Percentiles rank a stretch among this genome's conserved stretches.
These are phyloP conservation scores for Calonectria honghensis DNA, from an alignment of 2,329 filamentous ascomycete species.

Conservation along the genomic window DNA sequence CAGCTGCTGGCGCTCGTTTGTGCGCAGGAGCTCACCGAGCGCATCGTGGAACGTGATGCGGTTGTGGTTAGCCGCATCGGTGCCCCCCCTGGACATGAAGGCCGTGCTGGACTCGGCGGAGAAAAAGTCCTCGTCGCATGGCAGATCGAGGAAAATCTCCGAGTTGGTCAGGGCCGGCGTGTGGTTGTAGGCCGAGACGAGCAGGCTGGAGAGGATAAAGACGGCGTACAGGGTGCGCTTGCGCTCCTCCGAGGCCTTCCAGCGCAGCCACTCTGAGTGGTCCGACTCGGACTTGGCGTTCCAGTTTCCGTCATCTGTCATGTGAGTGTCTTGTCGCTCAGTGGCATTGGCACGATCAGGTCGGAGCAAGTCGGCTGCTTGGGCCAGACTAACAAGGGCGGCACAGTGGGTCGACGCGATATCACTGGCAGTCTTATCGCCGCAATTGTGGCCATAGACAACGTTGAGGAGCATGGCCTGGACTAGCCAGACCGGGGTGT, in stretches of 20 bases:
- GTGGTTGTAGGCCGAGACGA: conserved; percentile 95
- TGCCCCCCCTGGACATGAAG: conserved; percentile 87
- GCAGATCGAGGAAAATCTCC: conserved; percentile 90
- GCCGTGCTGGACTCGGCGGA: conserved; percentile 87
- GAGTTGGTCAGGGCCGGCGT: conserved; percentile 94
- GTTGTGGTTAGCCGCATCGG: conserved; percentile 80
- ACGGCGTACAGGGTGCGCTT: conserved; percentile 95
- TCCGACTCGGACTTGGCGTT: conserved; percentile 71
- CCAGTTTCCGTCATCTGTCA: conserved; percentile 72
- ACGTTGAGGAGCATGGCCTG: conserved; percentile 98
- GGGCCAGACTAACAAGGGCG: conserved; percentile 91
- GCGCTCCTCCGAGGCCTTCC: conserved; percentile 91
- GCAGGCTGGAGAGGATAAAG: conserved; percentile 91
- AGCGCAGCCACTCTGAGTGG: conserved; percentile 82
- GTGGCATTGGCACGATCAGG: conserved; percentile 66
- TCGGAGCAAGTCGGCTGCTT: conserved; percentile 84
- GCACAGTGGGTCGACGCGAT: conserved; percentile 95
- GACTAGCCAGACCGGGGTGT: conserved; percentile 94
- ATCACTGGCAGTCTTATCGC: conserved; percentile 91
- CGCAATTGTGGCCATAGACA: conserved; percentile 95
- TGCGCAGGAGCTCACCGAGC: conserved; percentile 85
- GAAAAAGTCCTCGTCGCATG: conserved; percentile 95
- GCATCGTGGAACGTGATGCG: conserved; percentile 88
- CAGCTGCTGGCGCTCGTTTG: conserved; percentile 78
- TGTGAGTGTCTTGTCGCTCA: conserved; percentile 73